Base-by-base conservation (phyloP, 345 rosid genomes). In the Reutealis trisperma region DNA sequence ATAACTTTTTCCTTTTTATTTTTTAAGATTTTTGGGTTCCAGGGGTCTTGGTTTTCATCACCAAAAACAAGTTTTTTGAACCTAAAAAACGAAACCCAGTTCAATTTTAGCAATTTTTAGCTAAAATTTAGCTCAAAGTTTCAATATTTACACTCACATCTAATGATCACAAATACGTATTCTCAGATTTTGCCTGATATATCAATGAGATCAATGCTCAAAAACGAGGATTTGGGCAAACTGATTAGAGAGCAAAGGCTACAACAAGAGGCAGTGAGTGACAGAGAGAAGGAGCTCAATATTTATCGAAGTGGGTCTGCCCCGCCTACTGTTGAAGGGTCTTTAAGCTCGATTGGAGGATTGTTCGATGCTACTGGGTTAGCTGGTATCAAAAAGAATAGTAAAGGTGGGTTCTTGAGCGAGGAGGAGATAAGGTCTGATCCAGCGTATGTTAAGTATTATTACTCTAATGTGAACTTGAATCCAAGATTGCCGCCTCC, bases 401-500 rank as follows among this genome's bases (percentile, higher is more conserved):
- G 75, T 22, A 76, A 81, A 67, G 92, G 83, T 45, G 90, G 83
- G 24, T 84, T 88, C 49, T 70, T 72, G 64, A 85, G 84, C 42
- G 97, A 91, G 55, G 97, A 90, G 60, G 97, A 92, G 83, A 75
- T 90, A n/a, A 88, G 93, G 89, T 85, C 91, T 78, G 94, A 93
- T 88, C 97, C 98, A 57, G 84, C 88, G 4, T 93, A 93, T 67
- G 85, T 87, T 30, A 85, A 88, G 75, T 93, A 90, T 79, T 94
- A 93, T 85, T 90, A 89, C 77, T 86, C 93, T 49, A 90, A 90
- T 67, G 91, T 80, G 62, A 93, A 93, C 83, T 72, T 91, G 87
- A 94, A 93, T 85, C 97, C 98, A 32, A 88, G 98, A 81, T 70
- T 94, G 81, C 98, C 97, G 41, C 98, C 97, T 5, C 98, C 98